Conservation (phyloP, 192 early-diverging fungal genomes). For the Spizellomyces punctatus region DNA sequence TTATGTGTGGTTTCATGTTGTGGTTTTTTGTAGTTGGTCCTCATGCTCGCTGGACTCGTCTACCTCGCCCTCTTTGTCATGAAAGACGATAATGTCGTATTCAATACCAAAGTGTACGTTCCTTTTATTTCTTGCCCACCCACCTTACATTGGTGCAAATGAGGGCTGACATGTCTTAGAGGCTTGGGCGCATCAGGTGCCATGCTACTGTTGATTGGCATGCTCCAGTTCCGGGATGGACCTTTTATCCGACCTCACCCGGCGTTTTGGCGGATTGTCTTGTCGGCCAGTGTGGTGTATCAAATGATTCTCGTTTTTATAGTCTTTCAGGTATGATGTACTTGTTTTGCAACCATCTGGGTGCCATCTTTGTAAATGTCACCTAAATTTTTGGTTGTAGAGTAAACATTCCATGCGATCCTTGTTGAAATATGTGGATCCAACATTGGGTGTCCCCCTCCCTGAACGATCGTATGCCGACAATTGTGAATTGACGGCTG, state of each 20-base stretch:
- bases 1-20: background rate
- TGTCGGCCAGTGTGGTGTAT: conserved; percentile 84
- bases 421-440: conserved; percentile 79
- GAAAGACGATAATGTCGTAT: conserved; percentile 36
- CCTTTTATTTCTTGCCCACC: background rate
- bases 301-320: conserved; percentile 88
- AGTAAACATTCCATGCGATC: conserved; percentile 84
- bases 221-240: conserved; percentile 91
- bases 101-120: conserved; percentile 50
- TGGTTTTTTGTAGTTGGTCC: conserved; percentile 30
- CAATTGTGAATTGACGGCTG: conserved; percentile 76
- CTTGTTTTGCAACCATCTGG: background rate
- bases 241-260: conserved; percentile 93
- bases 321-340: conserved; percentile 76
- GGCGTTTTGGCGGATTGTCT: conserved; percentile 87
- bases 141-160: background rate
- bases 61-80: conserved; percentile 42
- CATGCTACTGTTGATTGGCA: conserved; percentile 78
- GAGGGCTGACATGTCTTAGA: conserved; percentile 8
- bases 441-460: conserved; percentile 73
- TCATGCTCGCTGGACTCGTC: conserved; percentile 40
- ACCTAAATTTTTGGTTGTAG: conserved; percentile 41
- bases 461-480: conserved; percentile 94
- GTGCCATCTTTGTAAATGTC: background rate
- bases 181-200: conserved; percentile 31